phyloP scores from a whole-genome alignment of 148 eudicot species.

The Bassia scoparia region DNA sequence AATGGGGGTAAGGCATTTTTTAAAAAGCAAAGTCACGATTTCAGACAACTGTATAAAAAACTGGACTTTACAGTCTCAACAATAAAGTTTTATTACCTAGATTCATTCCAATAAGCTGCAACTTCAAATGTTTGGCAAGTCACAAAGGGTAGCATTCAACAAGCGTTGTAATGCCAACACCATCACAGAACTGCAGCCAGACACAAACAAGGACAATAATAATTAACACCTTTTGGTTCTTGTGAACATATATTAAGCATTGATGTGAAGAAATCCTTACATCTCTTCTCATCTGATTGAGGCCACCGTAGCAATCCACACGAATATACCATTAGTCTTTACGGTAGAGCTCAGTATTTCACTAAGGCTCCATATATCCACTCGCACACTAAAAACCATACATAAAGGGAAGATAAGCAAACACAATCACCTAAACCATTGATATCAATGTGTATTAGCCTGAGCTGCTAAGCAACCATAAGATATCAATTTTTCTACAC shows the following conservation, averaged over 20 bases:
- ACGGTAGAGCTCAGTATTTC: slow-evolving; percentile 92
- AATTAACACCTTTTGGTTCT: background rate
- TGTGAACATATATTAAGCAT: background rate
- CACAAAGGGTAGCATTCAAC: slow-evolving; percentile 93
- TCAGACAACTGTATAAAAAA: background rate
- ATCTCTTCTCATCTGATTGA: slow-evolving; percentile 96
- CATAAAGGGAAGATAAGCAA: background rate
- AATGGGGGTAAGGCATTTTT: too few relatives aligned
- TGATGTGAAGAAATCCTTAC: slow-evolving; percentile 43
- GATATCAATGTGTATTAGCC: too few relatives aligned
- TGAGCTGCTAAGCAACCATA: too few relatives aligned
- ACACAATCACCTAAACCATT: background rate
- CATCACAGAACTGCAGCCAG: slow-evolving; percentile 80
- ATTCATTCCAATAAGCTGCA: slow-evolving; percentile 98
- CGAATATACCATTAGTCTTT: slow-evolving; percentile 76
- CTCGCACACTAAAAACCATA: slow-evolving; percentile 25
- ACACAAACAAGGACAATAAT: slow-evolving; percentile 14
- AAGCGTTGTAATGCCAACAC: slow-evolving; percentile 93
- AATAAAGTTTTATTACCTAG: slow-evolving; percentile 51
- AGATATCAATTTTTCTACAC: too few relatives aligned
- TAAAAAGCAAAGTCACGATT: too few relatives aligned
- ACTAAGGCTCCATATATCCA: slow-evolving; percentile 70
- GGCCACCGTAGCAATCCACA: slow-evolving; percentile 99
- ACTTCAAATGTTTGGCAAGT: slow-evolving; percentile 94
- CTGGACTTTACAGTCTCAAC: background rate